Percentiles rank a stretch among this genome's conserved stretches.
Conservation (phyloP, 1,284 basidiomycete genomes). For the Ceratobasidium sp. region DNA sequence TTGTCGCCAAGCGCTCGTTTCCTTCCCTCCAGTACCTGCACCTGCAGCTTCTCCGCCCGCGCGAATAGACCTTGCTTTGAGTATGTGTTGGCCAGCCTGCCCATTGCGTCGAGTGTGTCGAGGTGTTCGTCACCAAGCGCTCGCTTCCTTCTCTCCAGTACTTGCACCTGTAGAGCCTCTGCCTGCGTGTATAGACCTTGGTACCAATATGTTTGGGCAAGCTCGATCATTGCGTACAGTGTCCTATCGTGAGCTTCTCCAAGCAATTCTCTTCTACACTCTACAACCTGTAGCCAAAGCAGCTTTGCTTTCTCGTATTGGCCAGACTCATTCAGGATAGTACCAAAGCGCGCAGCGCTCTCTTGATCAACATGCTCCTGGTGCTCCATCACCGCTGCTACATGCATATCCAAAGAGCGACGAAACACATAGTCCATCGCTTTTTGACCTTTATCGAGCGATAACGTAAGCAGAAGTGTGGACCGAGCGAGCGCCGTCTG, state of each 20-base stretch:
- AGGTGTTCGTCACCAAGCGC: conserved; percentile 21
- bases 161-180: not conserved
- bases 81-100: not conserved
- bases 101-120: not conserved
- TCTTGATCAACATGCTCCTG: not conserved
- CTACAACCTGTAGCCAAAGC: not conserved
- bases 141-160: not conserved
- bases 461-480: not conserved
- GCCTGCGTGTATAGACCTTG: conserved; percentile 1
- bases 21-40: conserved; percentile 1
- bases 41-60: conserved; percentile 17
- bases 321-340: not conserved
- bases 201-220: not conserved
- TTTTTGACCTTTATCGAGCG: not conserved
- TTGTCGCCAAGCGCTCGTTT: conserved; percentile 13
- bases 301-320: not conserved
- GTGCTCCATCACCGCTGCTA: not conserved
- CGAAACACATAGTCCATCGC: not conserved
- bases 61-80: conserved; percentile 4
- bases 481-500: not conserved
- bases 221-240: not conserved
- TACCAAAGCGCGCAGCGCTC: not conserved
- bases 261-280: no score
- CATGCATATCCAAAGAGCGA: not conserved
- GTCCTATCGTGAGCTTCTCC: not conserved